Evolutionary conservation across 2,329 filamentous ascomycete species (phyloP), one percentile per base, ranked within the genome.

Genomic region (Clarireedia hainanense): DNA sequence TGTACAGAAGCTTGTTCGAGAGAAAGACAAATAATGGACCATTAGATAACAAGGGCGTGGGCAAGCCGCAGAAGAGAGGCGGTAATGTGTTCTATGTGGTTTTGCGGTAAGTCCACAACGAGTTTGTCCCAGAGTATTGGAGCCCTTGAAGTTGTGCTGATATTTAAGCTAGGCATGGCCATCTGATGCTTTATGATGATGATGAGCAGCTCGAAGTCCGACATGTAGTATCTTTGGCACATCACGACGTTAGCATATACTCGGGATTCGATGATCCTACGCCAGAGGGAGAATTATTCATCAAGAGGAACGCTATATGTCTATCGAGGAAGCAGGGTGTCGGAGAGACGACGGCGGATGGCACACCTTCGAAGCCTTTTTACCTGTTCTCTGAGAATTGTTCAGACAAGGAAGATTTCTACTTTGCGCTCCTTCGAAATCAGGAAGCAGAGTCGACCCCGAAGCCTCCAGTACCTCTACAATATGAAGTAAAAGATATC

Each of bases 321-420:
- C 76, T 96, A 34, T 81, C 83, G n/a, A 80, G 89, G 63, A 86
- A 81, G 65, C 69, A 73, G 36, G 76, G 79, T 34, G 75, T 75
- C 26, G 73, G 74, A 26, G 81, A 85, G 36, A 64, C 77, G 27
- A 73, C 77, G 2, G 78, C 80, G 3, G 82, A 85, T 60, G 74
- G 70, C 39, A 76, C 75, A 36, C 67, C 80, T 2, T 85, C 89
- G 6, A 91, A 89, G 63, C 91, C 94, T 0, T 97, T 96, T 73
- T 97, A 85, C 67, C 76, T 99, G 4, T 99, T 97, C 71, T 95
- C 89, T 0, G 91, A 97, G 63, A 96, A 95, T 66, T 89, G 89
- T 69, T 96, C 91, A 0, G 90, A 94, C 47, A 99, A 99, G 71
- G 94, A 99, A 71, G 94, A 99, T 69, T 97, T 99, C 72, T 99